Conservation (phyloP, 1,284 basidiomycete species). For the Sanguinoderma infundibulare region DNA sequence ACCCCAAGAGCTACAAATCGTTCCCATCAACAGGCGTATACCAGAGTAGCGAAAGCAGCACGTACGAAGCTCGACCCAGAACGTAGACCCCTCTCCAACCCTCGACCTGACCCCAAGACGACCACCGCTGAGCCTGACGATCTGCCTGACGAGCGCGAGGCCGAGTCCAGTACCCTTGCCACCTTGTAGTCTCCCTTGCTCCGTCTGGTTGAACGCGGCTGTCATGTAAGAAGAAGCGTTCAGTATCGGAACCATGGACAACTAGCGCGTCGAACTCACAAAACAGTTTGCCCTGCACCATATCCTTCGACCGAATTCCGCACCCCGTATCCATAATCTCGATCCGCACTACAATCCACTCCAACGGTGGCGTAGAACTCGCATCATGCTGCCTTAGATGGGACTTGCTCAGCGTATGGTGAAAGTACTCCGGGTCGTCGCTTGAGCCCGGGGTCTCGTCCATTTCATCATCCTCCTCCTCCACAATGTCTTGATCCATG, state of each 20-base stretch:
- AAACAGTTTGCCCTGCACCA: constrained; percentile 76
- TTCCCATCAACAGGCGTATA: too few relatives aligned
- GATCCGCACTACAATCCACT: constrained; percentile 76
- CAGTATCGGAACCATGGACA: not conserved
- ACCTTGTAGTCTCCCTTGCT: constrained; percentile 82
- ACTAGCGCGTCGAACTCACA: constrained; percentile 50
- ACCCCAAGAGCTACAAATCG: constrained; percentile 41
- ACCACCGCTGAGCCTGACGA: constrained; percentile 84
- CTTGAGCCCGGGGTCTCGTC: too few relatives aligned
- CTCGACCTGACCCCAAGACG: constrained; percentile 76
- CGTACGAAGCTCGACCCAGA: constrained; percentile 79
- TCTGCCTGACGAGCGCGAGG: constrained; percentile 86
- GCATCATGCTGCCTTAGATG: constrained; percentile 56
- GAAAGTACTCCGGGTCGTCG: too few relatives aligned
- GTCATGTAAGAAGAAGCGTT: not conserved
- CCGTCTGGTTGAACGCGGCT: constrained; percentile 81
- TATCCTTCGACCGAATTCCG: constrained; percentile 75
- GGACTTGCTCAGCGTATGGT: constrained; percentile 46
- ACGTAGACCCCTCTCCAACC: constrained; percentile 67
- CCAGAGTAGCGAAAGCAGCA: too few relatives aligned
- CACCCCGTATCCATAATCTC: constrained; percentile 84
- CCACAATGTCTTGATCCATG: not conserved
- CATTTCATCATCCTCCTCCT: not conserved
- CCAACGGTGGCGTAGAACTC: constrained; percentile 41
- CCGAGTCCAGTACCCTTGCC: constrained; percentile 92